Base-by-base conservation (phyloP, 495 filamentous ascomycete genomes). In the Neurospora sp. region DNA sequence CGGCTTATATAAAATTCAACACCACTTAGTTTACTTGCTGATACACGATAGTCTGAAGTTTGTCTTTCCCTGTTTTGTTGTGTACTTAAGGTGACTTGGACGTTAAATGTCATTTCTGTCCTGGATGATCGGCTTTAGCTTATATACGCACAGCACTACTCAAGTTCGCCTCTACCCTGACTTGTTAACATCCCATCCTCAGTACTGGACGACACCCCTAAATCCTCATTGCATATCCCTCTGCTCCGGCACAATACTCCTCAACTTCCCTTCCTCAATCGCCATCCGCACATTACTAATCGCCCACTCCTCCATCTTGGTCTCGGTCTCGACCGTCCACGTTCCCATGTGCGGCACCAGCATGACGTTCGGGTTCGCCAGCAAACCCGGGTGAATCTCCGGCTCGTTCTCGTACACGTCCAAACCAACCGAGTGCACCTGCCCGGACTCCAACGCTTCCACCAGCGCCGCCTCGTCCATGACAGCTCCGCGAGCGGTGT, bases 321-420 rank as follows among this genome's bases (percentile, higher is more conserved):
- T 88, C 81, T 92, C 90, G 20, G 88, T 89, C 82, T 89, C 83
- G 59, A 83, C 75, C 1, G 86, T 87, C 76, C 81, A 85, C 0
- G 93, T 95, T 7, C 93, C 93, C 83, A 96, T 92, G 80, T 96
- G 93, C 37, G 93, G 93, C 69, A 94, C 79, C 70, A 96, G 79
- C 83, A 95, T 89, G 39, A 92, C 91, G 39, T 88, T 84, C 5
- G 89, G 87, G 78, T 92, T 93, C 72, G 85, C 86, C 44, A 95
- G 81, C 46, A 96, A 82, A 2, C 91, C 92, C 2, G 87, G 84
- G 77, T 95, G 91, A 42, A 96, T 84, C 40, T 88, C 81, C 1
- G 92, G 92, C 82, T 94, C 92, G 37, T 93, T 84, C 82, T 94
- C 92, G 75, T 87, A 94, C n/a, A 94, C 92, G 78, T 94, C 92